phyloP scores from a whole-genome alignment of 2,329 filamentous ascomycete species.

The Alternaria postmessia region DNA sequence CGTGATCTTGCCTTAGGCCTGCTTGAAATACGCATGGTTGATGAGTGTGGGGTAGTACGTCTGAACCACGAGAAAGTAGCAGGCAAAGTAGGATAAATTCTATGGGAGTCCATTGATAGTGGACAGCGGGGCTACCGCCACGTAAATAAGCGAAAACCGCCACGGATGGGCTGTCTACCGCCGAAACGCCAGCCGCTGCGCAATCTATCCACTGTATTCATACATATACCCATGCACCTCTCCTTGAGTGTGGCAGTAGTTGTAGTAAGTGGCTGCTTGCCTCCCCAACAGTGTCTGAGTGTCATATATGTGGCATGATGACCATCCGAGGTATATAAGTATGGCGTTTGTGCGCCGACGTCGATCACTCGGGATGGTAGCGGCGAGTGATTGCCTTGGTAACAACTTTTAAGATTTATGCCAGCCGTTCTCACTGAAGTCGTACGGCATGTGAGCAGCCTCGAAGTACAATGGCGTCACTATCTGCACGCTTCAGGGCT shows the following conservation, averaged over 20 bases:
- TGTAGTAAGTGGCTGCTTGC: background rate
- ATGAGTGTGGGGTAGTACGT: too few species aligned
- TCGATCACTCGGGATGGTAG: background rate
- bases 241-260: background rate
- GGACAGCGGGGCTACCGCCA: background rate
- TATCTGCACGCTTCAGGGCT: background rate
- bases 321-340: background rate
- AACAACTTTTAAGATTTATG: background rate
- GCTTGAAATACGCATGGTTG: too few species aligned
- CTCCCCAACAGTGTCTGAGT: background rate
- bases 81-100: too few species aligned
- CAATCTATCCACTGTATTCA: too few species aligned
- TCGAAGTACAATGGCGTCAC: background rate
- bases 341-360: background rate
- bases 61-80: too few species aligned
- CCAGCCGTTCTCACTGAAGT: accelerated
- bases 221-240: background rate
- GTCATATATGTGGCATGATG: background rate
- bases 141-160: background rate
- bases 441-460: background rate
- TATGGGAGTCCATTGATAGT: too few species aligned
- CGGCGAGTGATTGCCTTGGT: background rate
- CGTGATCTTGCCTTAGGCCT: too few species aligned
- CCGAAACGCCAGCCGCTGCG: too few species aligned
- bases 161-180: too few species aligned